phyloP scores from a whole-genome alignment of 1,284 basidiomycete genomes.

The Ceratobasidium sp. region DNA sequence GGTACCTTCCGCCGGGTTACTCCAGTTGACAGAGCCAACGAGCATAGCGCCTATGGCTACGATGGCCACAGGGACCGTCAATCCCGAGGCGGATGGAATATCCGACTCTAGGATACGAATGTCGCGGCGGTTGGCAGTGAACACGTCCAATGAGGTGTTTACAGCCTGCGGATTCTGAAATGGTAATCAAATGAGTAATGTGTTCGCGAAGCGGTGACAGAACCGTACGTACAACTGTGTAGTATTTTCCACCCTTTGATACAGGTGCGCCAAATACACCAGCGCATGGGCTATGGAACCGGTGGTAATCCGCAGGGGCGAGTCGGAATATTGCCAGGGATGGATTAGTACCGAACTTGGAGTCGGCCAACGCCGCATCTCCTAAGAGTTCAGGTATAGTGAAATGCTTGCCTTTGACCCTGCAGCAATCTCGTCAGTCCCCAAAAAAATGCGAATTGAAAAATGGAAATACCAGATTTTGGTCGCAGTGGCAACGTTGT shows the following conservation, averaged over 20 bases:
- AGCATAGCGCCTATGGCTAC: slow-evolving; percentile 76
- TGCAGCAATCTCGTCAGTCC: slow-evolving; percentile 47
- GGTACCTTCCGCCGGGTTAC: slow-evolving; percentile 51
- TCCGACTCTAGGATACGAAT: slow-evolving; percentile 57
- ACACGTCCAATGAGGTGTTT: slow-evolving; percentile 78
- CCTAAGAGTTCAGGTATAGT: slow-evolving; percentile 62
- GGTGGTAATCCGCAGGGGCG: slow-evolving; percentile 68
- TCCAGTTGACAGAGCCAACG: slow-evolving; percentile 69
- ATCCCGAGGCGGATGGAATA: slow-evolving; percentile 61
- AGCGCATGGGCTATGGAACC: slow-evolving; percentile 68
- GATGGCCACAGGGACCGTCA: slow-evolving; percentile 66
- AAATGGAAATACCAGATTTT: slow-evolving; percentile 58
- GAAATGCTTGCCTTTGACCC: slow-evolving; percentile 69
- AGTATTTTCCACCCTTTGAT: slow-evolving; percentile 54
- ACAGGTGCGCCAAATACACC: slow-evolving; percentile 57
- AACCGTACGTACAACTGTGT: slow-evolving; percentile 53
- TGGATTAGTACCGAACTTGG: slow-evolving; percentile 53
- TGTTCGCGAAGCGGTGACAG: neutral
- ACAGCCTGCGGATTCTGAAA: slow-evolving; percentile 80
- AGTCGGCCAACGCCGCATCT: slow-evolving; percentile 53
- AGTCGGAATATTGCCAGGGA: slow-evolving; percentile 63
- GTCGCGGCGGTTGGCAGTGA: slow-evolving; percentile 75
- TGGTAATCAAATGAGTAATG: neutral
- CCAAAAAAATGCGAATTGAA: neutral
- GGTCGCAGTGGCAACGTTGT: slow-evolving; percentile 62